phyloP scores from a whole-genome alignment of 768 basidiomycete species.

The Polyporus arcularius region DNA sequence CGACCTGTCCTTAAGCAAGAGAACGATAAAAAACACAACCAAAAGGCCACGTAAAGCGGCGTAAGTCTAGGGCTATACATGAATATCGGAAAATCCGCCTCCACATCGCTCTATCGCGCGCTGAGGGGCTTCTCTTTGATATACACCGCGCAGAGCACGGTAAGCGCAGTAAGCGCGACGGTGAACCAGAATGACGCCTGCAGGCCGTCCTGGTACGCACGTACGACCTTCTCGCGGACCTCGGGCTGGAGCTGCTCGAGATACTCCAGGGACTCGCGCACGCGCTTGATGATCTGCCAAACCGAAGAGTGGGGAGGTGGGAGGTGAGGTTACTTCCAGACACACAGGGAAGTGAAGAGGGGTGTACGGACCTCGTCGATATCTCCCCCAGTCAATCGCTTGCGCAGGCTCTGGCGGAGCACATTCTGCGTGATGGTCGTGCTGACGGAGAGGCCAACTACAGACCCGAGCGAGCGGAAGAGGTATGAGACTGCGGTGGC shows the following conservation, averaged over 20 bases:
- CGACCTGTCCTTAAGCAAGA: too few species aligned
- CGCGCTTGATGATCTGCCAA: conserved; percentile 32
- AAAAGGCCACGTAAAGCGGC: too few species aligned
- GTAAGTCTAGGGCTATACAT: too few species aligned
- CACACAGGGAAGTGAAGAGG: not conserved
- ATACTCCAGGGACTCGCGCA: conserved; percentile 36
- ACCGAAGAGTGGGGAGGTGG: not conserved
- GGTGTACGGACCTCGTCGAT: conserved; percentile 47
- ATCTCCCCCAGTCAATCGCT: conserved; percentile 41
- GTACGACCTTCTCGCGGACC: conserved; percentile 30
- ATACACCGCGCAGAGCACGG: conserved; percentile 48
- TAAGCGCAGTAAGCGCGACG: conserved; percentile 40
- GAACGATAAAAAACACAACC: too few species aligned
- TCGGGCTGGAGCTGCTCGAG: conserved; percentile 32
- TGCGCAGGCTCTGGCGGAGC: conserved; percentile 45
- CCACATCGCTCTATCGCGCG: conserved; percentile 10
- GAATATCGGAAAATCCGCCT: not conserved
- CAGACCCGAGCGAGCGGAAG: conserved; percentile 63
- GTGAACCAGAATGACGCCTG: conserved; percentile 51
- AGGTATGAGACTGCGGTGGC: conserved; percentile 70
- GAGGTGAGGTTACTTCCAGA: too few species aligned
- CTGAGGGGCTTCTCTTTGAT: conserved; percentile 50
- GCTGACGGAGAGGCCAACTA: conserved; percentile 56
- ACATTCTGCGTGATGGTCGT: conserved; percentile 58
- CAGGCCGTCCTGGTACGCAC: conserved; percentile 42